Evolutionary conservation across 2,329 filamentous ascomycete species (phyloP), one percentile per base, ranked within the genome.

Genomic region (Apiospora arundinis): DNA sequence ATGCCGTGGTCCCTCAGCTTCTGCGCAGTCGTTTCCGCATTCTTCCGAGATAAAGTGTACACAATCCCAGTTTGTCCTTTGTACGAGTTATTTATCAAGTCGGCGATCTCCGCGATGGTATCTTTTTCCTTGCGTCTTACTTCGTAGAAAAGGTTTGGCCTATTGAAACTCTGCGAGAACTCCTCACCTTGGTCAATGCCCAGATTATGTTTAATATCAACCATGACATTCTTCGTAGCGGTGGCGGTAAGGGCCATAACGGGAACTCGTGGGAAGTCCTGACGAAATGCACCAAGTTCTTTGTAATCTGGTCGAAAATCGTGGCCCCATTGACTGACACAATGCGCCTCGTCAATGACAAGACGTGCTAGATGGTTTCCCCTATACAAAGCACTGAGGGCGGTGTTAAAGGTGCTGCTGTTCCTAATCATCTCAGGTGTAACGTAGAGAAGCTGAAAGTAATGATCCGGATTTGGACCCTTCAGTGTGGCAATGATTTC

Each of bases 321-420:
- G 76, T 99, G 96, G 0, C 96, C 96, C 96, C 96, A 99, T 85
- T 99, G 95, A 81, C 96, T 98, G 37, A 99, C 95, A 81, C 96
- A 99, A 81, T 99, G 96, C n/a, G 96, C 96, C 83, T 99, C 97
- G 76, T 99, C 96, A 74, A 99, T 97, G 69, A 99, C 96, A 67
- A 99, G 90, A 37, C 96, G 91, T 21, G 97, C 95, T 69, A 99
- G 89, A 76, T 92, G 93, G 4, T 87, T 85, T 68, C 90, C 90
- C 18, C 82, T 81, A 80, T 97, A 88, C n/a, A 99, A 85, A 2
- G 85, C 85, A 69, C 89, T 83, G 74, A 99, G 86, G 2, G 86
- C 88, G 69, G 86, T 87, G 71, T 91, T 84, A 80, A 98, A 93
- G 2, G 84, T 83, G 56, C 87, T 81, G 79, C 92, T 99, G 79